A percentile compares a stretch with the other conserved stretches of the same genome.
Conservation (phyloP, 371 early-diverging fungal genomes). For the Homolaphlyctis polyrhiza region DNA sequence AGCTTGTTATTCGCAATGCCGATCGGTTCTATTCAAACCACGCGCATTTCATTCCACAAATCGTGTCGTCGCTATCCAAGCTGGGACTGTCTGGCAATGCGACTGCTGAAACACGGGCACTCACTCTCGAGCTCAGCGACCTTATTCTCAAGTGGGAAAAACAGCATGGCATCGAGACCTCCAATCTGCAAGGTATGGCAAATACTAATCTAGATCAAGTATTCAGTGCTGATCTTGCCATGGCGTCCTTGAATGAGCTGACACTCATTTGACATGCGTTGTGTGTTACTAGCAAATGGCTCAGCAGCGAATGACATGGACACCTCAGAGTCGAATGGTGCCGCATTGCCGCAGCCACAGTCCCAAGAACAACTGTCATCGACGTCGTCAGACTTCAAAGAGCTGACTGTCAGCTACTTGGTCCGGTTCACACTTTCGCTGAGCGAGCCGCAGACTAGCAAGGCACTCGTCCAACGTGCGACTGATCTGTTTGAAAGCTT, state of each 20-base stretch:
- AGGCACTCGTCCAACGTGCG: slow-evolving; percentile 53
- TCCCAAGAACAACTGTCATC: too few species aligned
- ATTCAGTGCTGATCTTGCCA: too few species aligned
- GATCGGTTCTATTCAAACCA: slow-evolving; percentile 84
- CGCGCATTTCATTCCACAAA: slow-evolving; percentile 83
- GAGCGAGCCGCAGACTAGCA: slow-evolving; percentile 50
- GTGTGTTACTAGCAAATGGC: too few species aligned
- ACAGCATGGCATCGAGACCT: background rate
- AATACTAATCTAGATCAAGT: too few species aligned
- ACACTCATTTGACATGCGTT: too few species aligned
- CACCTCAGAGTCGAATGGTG: too few species aligned
- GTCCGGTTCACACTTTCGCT: slow-evolving; percentile 67
- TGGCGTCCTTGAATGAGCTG: too few species aligned
- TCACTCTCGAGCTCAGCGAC: slow-evolving; percentile 88
- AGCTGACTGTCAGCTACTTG: slow-evolving; percentile 63
- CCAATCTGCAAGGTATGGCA: too few species aligned
- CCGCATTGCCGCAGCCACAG: too few species aligned
- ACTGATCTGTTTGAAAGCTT: slow-evolving; percentile 60
- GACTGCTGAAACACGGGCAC: slow-evolving; percentile 76
- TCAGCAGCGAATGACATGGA: too few species aligned
- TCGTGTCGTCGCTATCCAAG: slow-evolving; percentile 77
- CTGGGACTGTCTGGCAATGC: slow-evolving; percentile 81
- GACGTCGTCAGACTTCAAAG: slow-evolving; percentile 21
- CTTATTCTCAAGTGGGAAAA: slow-evolving; percentile 85
- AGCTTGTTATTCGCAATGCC: slow-evolving; percentile 82